phyloP scores from a whole-genome alignment of 352 stramenopile species.

The Phytophthora pistaciae region DNA sequence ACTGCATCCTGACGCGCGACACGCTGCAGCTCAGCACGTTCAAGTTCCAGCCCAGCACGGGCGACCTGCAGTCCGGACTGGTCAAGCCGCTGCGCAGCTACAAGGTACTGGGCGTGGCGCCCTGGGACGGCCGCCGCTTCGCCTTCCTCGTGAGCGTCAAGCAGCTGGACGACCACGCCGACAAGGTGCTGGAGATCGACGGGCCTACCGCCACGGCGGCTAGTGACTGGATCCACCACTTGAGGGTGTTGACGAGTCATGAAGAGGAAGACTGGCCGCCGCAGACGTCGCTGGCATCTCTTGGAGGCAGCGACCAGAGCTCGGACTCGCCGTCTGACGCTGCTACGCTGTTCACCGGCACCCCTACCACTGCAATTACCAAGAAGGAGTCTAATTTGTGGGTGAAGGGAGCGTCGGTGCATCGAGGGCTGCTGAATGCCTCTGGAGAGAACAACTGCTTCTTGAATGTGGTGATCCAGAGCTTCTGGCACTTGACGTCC shows the following conservation, averaged over 20 bases:
- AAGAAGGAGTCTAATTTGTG: constrained; percentile 80
- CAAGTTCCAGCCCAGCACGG: constrained; percentile 86
- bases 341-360: constrained; percentile 7
- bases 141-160: constrained; percentile 81
- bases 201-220: constrained; percentile 62
- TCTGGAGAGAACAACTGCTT: constrained; percentile 93
- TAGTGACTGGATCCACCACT: constrained; percentile 80
- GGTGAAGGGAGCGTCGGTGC: constrained; percentile 85
- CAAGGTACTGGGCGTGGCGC: constrained; percentile 74
- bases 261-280: constrained; percentile 47
- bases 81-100: constrained; percentile 76
- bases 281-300: constrained; percentile 32
- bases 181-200: constrained; percentile 85
- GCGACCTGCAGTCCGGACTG: constrained; percentile 63
- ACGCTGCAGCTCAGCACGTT: constrained; percentile 78
- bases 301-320: constrained; percentile 40
- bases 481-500: constrained; percentile 91
- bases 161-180: constrained; percentile 71
- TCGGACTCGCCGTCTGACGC: constrained; percentile 33
- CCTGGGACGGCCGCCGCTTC: constrained; percentile 77
- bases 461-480: constrained; percentile 92
- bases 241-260: constrained; percentile 60
- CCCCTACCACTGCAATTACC: constrained; percentile 14
- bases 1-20: constrained; percentile 82
- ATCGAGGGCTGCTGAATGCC: constrained; percentile 79